A percentile compares a stretch with the other conserved stretches of the same genome.
Evolutionary conservation across 1,284 basidiomycete species (phyloP).

Genomic region (Cryptococcus sp.): DNA sequence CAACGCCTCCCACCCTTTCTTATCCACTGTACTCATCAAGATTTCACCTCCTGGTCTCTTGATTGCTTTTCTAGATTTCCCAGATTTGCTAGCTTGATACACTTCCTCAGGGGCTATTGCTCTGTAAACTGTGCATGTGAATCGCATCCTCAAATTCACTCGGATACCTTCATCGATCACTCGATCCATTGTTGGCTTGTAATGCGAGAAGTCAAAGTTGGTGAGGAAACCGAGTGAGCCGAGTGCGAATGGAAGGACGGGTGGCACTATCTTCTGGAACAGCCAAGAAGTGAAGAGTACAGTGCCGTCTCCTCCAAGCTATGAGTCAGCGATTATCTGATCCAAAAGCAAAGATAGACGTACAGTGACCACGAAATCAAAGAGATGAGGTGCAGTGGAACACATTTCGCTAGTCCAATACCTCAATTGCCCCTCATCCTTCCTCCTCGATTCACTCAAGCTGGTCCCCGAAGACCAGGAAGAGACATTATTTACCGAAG

Average conservation of each 20-base stretch:
- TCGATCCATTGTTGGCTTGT: conserved; percentile 80
- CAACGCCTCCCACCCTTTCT: conserved; percentile 88
- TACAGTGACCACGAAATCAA: conserved; percentile 97
- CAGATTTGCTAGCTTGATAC: conserved; percentile 25
- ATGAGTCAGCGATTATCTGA: background rate
- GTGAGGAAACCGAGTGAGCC: conserved; percentile 98
- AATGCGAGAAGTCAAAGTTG: conserved; percentile 91
- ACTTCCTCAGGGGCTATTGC: conserved; percentile 66
- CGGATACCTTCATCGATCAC: conserved; percentile 91
- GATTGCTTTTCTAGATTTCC: conserved; percentile 71
- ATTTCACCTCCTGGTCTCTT: conserved; percentile 91
- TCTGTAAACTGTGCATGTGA: conserved; percentile 96
- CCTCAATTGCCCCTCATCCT: conserved; percentile 81
- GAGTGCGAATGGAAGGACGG: conserved; percentile 94
- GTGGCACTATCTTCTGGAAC: conserved; percentile 96
- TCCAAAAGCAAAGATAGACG: conserved; percentile 37
- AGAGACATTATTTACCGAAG: conserved; percentile 35
- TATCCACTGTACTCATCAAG: conserved; percentile 82
- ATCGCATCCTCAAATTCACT: conserved; percentile 97
- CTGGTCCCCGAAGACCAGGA: conserved; percentile 33
- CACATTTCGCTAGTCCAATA: conserved; percentile 99
- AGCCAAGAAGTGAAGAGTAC: conserved; percentile 99
- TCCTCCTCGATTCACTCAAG: conserved; percentile 26
- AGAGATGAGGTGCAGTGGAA: conserved; percentile 80
- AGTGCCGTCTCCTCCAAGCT: conserved; percentile 97